Evolutionary conservation across 169 alveolate species (phyloP).

Genomic region (Fabrea salina): DNA sequence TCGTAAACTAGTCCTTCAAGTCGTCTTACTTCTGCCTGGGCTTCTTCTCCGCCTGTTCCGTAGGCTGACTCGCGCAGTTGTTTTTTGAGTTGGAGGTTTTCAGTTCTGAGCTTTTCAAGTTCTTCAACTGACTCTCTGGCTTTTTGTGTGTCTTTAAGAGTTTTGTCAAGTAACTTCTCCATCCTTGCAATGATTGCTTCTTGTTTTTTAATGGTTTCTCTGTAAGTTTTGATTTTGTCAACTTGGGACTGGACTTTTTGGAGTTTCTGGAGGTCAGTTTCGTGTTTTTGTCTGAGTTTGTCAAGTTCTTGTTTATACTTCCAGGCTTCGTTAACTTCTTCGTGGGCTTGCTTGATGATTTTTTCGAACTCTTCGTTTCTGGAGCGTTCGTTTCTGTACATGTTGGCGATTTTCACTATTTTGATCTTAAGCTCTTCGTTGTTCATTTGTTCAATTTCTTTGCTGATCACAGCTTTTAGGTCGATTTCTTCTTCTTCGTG

Average conservation of each 20-base stretch:
- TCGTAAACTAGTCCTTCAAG: slow-evolving; percentile 74
- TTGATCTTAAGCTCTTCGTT: slow-evolving; percentile 78
- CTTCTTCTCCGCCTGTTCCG: slow-evolving; percentile 68
- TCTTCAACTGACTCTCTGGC: slow-evolving; percentile 80
- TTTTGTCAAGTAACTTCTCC: slow-evolving; percentile 79
- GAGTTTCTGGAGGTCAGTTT: slow-evolving; percentile 68
- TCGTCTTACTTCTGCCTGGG: slow-evolving; percentile 69
- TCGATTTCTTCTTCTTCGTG: slow-evolving; percentile 83
- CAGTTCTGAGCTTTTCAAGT: slow-evolving; percentile 78
- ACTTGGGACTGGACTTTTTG: slow-evolving; percentile 69
- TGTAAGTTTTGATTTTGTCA: slow-evolving; percentile 66
- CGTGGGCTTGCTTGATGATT: slow-evolving; percentile 78
- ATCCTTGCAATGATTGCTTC: slow-evolving; percentile 83
- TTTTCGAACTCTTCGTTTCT: slow-evolving; percentile 86
- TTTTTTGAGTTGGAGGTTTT: slow-evolving; percentile 70
- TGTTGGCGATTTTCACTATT: slow-evolving; percentile 81
- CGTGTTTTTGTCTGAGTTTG: slow-evolving; percentile 70
- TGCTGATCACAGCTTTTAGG: slow-evolving; percentile 72
- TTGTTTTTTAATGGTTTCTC: slow-evolving; percentile 86
- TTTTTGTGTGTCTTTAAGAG: slow-evolving; percentile 78
- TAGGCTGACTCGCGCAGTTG: slow-evolving; percentile 56
- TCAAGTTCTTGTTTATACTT: slow-evolving; percentile 78
- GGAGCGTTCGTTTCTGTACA: slow-evolving; percentile 83
- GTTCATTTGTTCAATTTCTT: slow-evolving; percentile 81
- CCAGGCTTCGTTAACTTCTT: slow-evolving; percentile 79